phyloP scores from a whole-genome alignment of 2,329 filamentous ascomycete species.

The Kalmusia sp. region DNA sequence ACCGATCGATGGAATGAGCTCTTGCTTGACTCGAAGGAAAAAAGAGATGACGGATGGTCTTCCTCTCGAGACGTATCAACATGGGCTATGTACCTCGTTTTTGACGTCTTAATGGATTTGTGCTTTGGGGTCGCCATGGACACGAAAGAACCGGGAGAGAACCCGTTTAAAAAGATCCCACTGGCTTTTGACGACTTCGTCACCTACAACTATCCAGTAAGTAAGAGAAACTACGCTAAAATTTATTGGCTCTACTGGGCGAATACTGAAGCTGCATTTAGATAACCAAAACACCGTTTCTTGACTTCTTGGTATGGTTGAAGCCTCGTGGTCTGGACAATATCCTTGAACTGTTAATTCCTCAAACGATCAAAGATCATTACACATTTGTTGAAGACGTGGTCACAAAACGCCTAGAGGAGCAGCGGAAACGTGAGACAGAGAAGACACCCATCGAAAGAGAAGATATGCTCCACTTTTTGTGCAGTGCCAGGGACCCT shows the following conservation, averaged over 20 bases:
- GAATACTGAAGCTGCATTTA: background rate
- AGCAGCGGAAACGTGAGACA: slow-evolving; percentile 3
- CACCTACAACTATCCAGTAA: slow-evolving; percentile 17
- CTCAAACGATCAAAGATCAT: slow-evolving; percentile 12
- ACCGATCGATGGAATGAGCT: slow-evolving; percentile 23
- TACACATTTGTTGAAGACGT: slow-evolving; percentile 12
- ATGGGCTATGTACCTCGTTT: slow-evolving; percentile 38
- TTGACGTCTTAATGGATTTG: slow-evolving; percentile 55
- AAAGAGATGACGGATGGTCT: slow-evolving; percentile 15
- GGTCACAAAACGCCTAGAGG: slow-evolving; percentile 6
- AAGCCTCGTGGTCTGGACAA: slow-evolving; percentile 16
- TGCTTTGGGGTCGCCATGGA: slow-evolving; percentile 43
- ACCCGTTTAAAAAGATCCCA: slow-evolving; percentile 19
- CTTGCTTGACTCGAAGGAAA: background rate
- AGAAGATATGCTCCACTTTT: slow-evolving; percentile 50
- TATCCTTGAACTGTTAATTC: slow-evolving; percentile 12
- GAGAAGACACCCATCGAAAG: slow-evolving; percentile 10
- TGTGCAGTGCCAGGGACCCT: slow-evolving; percentile 49
- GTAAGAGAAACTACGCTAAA: too few relatives aligned
- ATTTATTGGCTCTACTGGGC: background rate
- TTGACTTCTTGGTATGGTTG: slow-evolving; percentile 18
- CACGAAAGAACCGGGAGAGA: slow-evolving; percentile 35
- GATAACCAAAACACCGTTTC: slow-evolving; percentile 9
- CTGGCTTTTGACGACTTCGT: slow-evolving; percentile 13
- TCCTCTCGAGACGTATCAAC: slow-evolving; percentile 10